Conservation (phyloP, 352 stramenopile species). For the Globisporangium canariense region DNA sequence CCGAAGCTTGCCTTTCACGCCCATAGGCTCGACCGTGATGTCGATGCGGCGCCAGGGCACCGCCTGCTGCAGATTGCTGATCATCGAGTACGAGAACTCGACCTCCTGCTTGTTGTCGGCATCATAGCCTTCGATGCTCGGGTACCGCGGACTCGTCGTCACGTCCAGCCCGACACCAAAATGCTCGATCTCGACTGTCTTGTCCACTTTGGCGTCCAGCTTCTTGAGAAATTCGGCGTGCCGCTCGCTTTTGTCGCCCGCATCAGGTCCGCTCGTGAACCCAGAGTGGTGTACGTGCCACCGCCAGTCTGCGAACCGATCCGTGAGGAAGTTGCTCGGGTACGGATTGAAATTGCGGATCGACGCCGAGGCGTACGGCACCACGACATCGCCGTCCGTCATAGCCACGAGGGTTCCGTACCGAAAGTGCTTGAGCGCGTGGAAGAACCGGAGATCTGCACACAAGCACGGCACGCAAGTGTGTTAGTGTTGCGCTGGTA, state of each 20-base stretch:
- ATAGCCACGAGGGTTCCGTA: constrained; percentile 70
- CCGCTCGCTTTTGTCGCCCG: not conserved
- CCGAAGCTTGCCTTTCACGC: constrained; percentile 63
- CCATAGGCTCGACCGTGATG: constrained; percentile 54
- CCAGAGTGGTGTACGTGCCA: constrained; percentile 74
- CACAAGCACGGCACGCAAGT: not conserved
- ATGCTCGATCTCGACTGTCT: constrained; percentile 25
- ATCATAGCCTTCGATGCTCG: constrained; percentile 60
- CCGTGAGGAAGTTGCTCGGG: constrained; percentile 42
- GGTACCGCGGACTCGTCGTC: constrained; percentile 22
- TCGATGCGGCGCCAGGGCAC: constrained; percentile 66
- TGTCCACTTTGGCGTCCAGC: constrained; percentile 47
- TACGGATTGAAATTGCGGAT: constrained; percentile 75
- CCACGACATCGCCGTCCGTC: constrained; percentile 71
- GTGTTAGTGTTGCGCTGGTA: not conserved
- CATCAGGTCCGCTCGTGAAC: constrained; percentile 24
- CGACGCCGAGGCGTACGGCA: constrained; percentile 68
- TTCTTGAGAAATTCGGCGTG: constrained; percentile 28
- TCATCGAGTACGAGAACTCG: constrained; percentile 63
- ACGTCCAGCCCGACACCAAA: constrained; percentile 11
- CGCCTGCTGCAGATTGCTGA: constrained; percentile 44
- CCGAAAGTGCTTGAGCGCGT: constrained; percentile 49
- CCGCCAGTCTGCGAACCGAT: constrained; percentile 55
- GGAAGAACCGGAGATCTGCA: constrained; percentile 46
- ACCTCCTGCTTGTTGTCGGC: constrained; percentile 80